Percentiles rank a stretch among this genome's conserved stretches.
These are phyloP conservation scores for Trametes versicolor DNA, from an alignment of 1,284 basidiomycete genomes.

Conservation along the genomic window DNA sequence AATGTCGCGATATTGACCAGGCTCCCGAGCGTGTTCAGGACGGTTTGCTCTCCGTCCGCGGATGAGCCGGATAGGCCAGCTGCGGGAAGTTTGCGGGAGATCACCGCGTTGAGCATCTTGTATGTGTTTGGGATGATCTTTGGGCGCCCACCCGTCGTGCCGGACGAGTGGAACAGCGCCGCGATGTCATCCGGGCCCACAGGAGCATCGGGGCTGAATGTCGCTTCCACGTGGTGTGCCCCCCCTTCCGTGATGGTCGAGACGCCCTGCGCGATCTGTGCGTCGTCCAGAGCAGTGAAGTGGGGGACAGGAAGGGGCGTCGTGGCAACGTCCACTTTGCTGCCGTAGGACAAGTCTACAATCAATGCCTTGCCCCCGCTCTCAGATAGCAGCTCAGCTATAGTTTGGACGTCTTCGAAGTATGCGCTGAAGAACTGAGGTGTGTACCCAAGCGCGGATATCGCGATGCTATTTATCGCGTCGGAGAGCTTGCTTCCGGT, in stretches of 20 bases:
- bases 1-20: constrained; percentile 26
- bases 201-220: constrained; percentile 4
- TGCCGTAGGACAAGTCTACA: constrained; percentile 13
- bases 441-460: constrained; percentile 26
- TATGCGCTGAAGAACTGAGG: constrained; percentile 32
- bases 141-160: constrained; percentile 27
- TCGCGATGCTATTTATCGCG: constrained; percentile 22
- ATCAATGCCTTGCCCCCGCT: constrained; percentile 25
- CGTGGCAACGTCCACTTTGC: neutral
- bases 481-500: constrained; percentile 27
- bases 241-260: neutral
- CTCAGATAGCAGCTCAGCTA: constrained; percentile 17
- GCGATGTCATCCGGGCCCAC: constrained; percentile 23
- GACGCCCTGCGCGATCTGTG: neutral
- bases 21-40: constrained; percentile 28
- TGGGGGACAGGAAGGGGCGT: neutral
- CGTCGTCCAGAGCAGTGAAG: constrained; percentile 12
- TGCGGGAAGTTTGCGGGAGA: constrained; percentile 16
- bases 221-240: neutral
- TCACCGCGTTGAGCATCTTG: constrained; percentile 21
- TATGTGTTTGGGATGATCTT: constrained; percentile 33
- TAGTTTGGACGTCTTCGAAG: constrained; percentile 14
- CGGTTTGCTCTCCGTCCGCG: constrained; percentile 5
- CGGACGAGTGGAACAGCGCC: constrained; percentile 32
- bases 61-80: neutral